Base-by-base conservation (phyloP, 306 rosid genomes). In the Acacia crassicarpa region DNA sequence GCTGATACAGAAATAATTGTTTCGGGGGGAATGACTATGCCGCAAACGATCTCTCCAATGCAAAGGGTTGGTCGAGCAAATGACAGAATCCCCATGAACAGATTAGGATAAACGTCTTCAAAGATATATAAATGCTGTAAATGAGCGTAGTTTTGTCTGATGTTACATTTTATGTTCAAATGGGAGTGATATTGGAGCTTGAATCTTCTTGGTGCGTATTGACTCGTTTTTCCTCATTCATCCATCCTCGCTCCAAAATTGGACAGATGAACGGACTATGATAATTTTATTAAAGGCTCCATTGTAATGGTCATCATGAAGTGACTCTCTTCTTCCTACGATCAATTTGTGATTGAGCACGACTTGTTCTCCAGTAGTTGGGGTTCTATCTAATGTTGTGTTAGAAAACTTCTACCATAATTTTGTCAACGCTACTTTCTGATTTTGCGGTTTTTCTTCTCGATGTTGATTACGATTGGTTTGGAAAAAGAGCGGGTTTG, bases 21-120 rank as follows among this genome's bases (percentile, higher is more conserved):
- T 86, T 94, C 98, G 17, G 98, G 97, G 71, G 98, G 97, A 74
- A 94, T 94, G 98, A 87, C 98, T 20, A 90, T 94, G 97, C 98
- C 98, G 1, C 97, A 92, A 86, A 43, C 84, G 25, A 88, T 94
- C 70, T 89, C 98, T 77, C 97, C 98, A 3, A 8, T 78, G 53
- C 45, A 73, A 49, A 49, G 77, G 65, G 77, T 16, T 51, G 77
- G 63, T 16, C 77, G 77, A 16, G 63, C 30, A 45, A 73, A 73
- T 73, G 77, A 73, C 41, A 73, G 77, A 73, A 73, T 73, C 65
- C 77, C 77, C 17, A 16, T 73, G 63, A 73, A 30, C 45, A 73
- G 77, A 73, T 16, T 73, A 9, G 77, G 77, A 17, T 73, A 33
- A 49, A 73, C 45, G 6, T 30, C 17, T 9, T 13, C n/a, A 9